A percentile compares a stretch with the other conserved stretches of the same genome.
These are phyloP conservation scores for Aphanomyces astaci DNA, from an alignment of 352 stramenopile species.

Conservation along the genomic window DNA sequence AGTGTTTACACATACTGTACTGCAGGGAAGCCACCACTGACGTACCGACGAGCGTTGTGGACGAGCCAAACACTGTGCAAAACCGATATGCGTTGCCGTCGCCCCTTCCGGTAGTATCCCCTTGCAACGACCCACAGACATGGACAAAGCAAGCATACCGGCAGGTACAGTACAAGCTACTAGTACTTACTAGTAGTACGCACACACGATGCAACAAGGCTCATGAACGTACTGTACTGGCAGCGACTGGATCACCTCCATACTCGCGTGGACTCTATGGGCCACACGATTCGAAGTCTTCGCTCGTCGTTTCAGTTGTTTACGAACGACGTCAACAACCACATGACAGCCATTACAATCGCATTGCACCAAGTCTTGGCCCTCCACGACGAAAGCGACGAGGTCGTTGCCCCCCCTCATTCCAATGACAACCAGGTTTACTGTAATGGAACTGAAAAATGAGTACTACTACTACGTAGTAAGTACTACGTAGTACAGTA, in stretches of 20 bases:
- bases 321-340: neutral
- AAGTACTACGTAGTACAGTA: too few relatives aligned
- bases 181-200: neutral
- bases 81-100: neutral
- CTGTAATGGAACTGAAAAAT: too few relatives aligned
- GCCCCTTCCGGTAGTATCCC: neutral
- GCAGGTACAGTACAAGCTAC: neutral
- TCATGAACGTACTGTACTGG: neutral
- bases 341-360: neutral
- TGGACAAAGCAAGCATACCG: constrained; percentile 5
- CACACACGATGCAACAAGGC: too few relatives aligned
- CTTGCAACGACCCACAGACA: neutral
- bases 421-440: too few relatives aligned
- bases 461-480: too few relatives aligned
- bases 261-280: neutral
- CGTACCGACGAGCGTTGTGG: neutral
- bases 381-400: neutral
- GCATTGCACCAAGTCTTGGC: neutral
- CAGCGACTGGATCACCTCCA: neutral
- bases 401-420: too few relatives aligned
- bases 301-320: neutral
- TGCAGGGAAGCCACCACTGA: too few relatives aligned
- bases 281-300: neutral
- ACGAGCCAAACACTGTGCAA: neutral
- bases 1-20: too few relatives aligned